Evolutionary conservation across 1,284 basidiomycete species (phyloP), one percentile per base, ranked within the genome.

Genomic region (Neonothopanus nambi): DNA sequence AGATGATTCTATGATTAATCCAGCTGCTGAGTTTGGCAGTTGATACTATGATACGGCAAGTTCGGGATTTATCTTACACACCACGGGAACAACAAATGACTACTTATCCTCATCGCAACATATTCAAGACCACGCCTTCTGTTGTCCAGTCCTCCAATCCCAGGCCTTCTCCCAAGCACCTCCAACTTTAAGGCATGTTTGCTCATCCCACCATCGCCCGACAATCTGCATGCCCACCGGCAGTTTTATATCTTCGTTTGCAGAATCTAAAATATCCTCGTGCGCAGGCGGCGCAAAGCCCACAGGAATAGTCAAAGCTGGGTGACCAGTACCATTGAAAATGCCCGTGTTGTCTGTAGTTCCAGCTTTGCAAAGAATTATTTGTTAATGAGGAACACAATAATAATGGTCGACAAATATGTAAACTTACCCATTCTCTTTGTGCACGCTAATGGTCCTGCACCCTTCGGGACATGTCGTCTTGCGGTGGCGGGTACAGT

Each of bases 401-500:
- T n/a, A n/a, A 13, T 63, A 49, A 61, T 59, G 36, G 63, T 51
- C 43, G 59, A 58, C 23, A 44, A 55, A 17, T 28, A 36, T 48
- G 13, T n/a, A n/a, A 48, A 5, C 48, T 3, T 48, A 61, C 57
- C 24, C 55, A 53, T 40, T 41, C 48, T 21, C 49, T 63, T 28
- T 51, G 58, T 20, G 52, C 57, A 15, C 45, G 56, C 24, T 55
- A 54, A 39, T 45, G 59, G 55, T 42, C 61, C 51, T 42, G 62
- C 61, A 39, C 54, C 52, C n/a, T 33, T 18, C 7, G 51, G 48
- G 5, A 24, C 39, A 42, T 61, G 57, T 41, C 54, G 51, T 5
- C 52, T 48, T 18, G 58, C 52, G 1, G 58, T 21, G 36, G 68
- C 54, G 20, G 69, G 68, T 8, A 70, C 64, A 2, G 77, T 79